Percentiles rank a stretch among this genome's conserved stretches.
Evolutionary conservation across 495 filamentous ascomycete genomes (phyloP).

Genomic region (Penicillium dipodomyicola): DNA sequence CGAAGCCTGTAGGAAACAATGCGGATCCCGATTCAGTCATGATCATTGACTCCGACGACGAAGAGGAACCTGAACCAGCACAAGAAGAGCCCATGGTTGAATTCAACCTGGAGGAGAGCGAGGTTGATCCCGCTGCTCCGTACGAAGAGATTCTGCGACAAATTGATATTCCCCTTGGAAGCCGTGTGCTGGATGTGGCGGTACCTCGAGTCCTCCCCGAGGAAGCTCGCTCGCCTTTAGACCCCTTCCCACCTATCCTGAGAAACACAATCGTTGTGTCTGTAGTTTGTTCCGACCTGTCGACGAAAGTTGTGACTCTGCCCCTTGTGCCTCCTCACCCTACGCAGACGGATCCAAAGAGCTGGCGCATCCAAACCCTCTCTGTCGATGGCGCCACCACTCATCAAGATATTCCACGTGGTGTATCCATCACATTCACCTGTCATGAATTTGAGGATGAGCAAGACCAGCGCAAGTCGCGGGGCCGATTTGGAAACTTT

Average conservation of each 20-base stretch:
- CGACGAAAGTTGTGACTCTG: constrained; percentile 66
- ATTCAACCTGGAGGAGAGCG: constrained; percentile 59
- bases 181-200: constrained; percentile 57
- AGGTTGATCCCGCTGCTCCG: constrained; percentile 53
- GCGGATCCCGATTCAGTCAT: constrained; percentile 61
- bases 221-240: constrained; percentile 43
- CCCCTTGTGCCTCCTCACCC: constrained; percentile 73
- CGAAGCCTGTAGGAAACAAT: constrained; percentile 36
- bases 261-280: constrained; percentile 66
- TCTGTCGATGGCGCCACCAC: constrained; percentile 49
- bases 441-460: constrained; percentile 38
- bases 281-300: constrained; percentile 66
- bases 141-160: constrained; percentile 60
- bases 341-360: constrained; percentile 32
- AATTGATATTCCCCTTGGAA: constrained; percentile 65
- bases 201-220: constrained; percentile 55
- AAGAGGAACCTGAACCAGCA: constrained; percentile 43
- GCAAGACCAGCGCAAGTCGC: constrained; percentile 29
- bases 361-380: constrained; percentile 61
- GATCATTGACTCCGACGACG: constrained; percentile 79
- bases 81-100: constrained; percentile 44
- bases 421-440: constrained; percentile 66
- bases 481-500: constrained; percentile 22
- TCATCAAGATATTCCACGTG: constrained; percentile 60
- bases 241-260: constrained; percentile 59